Evolutionary conservation across 306 rosid species (phyloP), one percentile per base, ranked within the genome.

Genomic region (Fragaria nilgerrensis): DNA sequence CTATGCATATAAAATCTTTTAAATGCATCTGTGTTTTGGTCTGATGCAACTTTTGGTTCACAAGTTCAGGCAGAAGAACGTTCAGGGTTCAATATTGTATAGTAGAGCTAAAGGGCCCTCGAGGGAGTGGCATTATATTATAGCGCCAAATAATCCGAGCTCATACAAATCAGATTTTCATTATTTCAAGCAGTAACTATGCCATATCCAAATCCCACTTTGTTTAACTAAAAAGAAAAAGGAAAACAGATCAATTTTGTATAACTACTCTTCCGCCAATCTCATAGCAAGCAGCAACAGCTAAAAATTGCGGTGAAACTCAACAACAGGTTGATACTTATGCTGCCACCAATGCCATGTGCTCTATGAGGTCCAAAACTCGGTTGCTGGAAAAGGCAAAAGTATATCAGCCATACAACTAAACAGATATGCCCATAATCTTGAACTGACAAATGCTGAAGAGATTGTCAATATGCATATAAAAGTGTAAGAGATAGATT

Each of bases 351-450:
- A 96, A 73, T 15, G 98, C 90, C 96, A 96, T 96, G 90, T 96
- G 99, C 84, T 87, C 96, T 52, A 96, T 85, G 47, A 96, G 99
- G 85, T 96, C 99, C 91, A 96, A 84, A 69, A 96, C 99, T 39
- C 99, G 94, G 84, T 80, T 91, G 88, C 99, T 96, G 93, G 70
- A 83, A 13, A 15, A 25, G 20, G 27, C 50, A 56, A 49, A 39
- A 56, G 19, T 29, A 68, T 36, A 27, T 34, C 70, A 50, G 75
- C 61, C 77, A 69, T 45, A 27, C 29, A 53, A 44, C 53, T 20
- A 34, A 23, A 22, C 15, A 16, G 37, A 72, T 23, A 48, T 32
- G 41, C 53, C 32, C 68, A 45, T 10, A 56, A 32, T 43, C 25
- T 8, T 9, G 77, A 20, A 22, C 48, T 72, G 29, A 58, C 39